Evolutionary conservation across 2,329 filamentous ascomycete species (phyloP).

Genomic region (Apiospora hydei): DNA sequence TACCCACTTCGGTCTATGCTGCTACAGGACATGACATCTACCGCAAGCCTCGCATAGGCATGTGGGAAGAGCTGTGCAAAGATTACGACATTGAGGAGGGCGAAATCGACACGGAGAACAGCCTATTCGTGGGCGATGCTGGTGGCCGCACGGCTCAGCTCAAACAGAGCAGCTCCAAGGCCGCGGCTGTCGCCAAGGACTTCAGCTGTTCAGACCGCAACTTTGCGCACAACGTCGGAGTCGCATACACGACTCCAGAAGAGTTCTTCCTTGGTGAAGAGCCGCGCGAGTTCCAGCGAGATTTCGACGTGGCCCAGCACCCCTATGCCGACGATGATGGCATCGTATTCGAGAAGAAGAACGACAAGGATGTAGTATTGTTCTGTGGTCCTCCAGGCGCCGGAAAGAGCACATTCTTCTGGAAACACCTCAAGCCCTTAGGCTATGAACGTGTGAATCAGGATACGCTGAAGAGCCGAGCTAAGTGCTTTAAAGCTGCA

Average conservation of each 20-base stretch:
- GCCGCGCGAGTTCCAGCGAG: constrained; percentile 69
- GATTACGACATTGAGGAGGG: constrained; percentile 66
- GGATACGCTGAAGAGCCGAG: constrained; percentile 79
- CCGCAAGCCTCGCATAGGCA: constrained; percentile 86
- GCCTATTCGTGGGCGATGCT: constrained; percentile 92
- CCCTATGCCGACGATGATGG: constrained; percentile 45
- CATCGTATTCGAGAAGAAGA: constrained; percentile 65
- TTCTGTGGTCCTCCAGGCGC: constrained; percentile 89
- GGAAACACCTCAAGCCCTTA: constrained; percentile 76
- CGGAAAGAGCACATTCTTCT: constrained; percentile 93
- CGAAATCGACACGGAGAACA: constrained; percentile 72
- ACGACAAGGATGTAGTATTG: constrained; percentile 77
- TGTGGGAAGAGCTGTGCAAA: constrained; percentile 75
- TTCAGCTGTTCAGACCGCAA: constrained; percentile 76
- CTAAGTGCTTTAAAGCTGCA: constrained; percentile 77
- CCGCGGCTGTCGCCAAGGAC: constrained; percentile 54
- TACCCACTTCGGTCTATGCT: constrained; percentile 84
- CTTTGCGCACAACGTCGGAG: constrained; percentile 83
- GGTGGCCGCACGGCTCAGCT: constrained; percentile 62
- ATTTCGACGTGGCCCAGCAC: constrained; percentile 74
- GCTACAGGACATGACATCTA: constrained; percentile 83
- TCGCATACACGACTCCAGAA: constrained; percentile 86
- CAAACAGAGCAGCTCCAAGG: constrained; percentile 52
- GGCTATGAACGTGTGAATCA: constrained; percentile 90
- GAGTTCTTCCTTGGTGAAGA: constrained; percentile 83